phyloP scores from a whole-genome alignment of 208 protist genomes.

The Leptomonas seymouri region DNA sequence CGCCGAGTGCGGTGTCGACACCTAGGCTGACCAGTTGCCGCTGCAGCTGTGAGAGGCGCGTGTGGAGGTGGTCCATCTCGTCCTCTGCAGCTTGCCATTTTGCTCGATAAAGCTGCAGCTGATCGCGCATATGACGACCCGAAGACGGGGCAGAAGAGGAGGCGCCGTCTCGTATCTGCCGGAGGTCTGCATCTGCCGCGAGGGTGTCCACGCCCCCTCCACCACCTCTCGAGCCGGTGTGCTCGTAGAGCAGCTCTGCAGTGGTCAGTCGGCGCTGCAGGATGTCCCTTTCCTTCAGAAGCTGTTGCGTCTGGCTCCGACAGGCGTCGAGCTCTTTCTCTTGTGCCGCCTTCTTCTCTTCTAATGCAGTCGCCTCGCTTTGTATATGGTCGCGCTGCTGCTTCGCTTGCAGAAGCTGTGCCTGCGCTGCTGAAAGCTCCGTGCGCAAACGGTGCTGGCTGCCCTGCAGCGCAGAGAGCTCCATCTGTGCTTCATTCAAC shows the following conservation, averaged over 20 bases:
- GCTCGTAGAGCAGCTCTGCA: slow-evolving; percentile 38
- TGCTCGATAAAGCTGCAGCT: slow-evolving; percentile 45
- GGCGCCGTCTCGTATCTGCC: not conserved
- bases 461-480: slow-evolving; percentile 37
- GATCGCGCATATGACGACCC: slow-evolving; percentile 36
- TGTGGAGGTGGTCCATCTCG: slow-evolving; percentile 43
- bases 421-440: slow-evolving; percentile 23
- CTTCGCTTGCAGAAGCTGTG: slow-evolving; percentile 30
- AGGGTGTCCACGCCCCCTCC: not conserved
- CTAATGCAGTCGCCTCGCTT: slow-evolving; percentile 4
- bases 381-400: slow-evolving; percentile 41
- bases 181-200: not conserved
- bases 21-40: slow-evolving; percentile 12
- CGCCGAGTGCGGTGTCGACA: not conserved
- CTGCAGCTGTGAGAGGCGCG: slow-evolving; percentile 32
- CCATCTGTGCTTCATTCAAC: slow-evolving; percentile 56
- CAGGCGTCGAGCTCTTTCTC: not conserved
- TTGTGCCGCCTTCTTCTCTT: slow-evolving; percentile 11
- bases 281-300: slow-evolving; percentile 10
- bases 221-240: slow-evolving; percentile 2
- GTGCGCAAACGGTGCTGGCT: slow-evolving; percentile 24
- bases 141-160: not conserved
- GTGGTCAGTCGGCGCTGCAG: slow-evolving; percentile 27
- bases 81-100: slow-evolving; percentile 64
- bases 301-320: slow-evolving; percentile 4